Conservation (phyloP, 2,329 filamentous ascomycete species). For the Apiospora rasikravindrae region DNA sequence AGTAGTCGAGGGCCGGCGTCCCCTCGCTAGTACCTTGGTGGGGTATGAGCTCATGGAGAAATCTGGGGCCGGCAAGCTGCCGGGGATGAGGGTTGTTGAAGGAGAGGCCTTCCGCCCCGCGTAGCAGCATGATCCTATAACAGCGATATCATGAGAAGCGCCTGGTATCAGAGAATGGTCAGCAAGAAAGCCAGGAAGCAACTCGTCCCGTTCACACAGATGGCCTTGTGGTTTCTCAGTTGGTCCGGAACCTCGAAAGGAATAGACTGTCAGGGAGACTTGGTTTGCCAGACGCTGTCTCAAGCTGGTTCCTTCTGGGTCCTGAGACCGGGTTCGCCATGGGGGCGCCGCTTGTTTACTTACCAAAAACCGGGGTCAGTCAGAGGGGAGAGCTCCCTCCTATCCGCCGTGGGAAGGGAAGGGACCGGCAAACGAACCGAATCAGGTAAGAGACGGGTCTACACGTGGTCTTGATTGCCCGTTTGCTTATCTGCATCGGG, state of each 20-base stretch:
- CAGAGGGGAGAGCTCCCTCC: neutral
- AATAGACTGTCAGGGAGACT: neutral
- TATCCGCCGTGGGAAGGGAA: neutral
- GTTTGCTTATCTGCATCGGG: neutral
- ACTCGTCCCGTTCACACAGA: neutral
- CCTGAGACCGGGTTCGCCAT: neutral
- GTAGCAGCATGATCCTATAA: neutral
- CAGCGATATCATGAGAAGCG: neutral
- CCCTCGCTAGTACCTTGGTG: neutral
- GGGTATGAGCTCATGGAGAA: conserved; percentile 45
- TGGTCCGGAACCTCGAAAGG: neutral
- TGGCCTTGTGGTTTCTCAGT: neutral
- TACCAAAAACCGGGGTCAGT: conserved; percentile 2
- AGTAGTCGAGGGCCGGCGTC: conserved; percentile 23
- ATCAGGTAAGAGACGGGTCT: conserved; percentile 5
- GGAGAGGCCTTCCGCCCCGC: conserved; percentile 40
- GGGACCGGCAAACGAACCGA: neutral
- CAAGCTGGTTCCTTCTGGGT: neutral
- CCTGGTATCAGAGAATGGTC: neutral
- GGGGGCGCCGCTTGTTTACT: neutral
- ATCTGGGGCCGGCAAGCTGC: conserved; percentile 47
- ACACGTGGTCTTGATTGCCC: conserved; percentile 5
- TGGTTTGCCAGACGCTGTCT: neutral
- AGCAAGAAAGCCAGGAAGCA: neutral
- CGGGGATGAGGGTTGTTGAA: conserved; percentile 52